Evolutionary conservation across 179 eudicot species (phyloP).

Genomic region (Pouteria campechiana): DNA sequence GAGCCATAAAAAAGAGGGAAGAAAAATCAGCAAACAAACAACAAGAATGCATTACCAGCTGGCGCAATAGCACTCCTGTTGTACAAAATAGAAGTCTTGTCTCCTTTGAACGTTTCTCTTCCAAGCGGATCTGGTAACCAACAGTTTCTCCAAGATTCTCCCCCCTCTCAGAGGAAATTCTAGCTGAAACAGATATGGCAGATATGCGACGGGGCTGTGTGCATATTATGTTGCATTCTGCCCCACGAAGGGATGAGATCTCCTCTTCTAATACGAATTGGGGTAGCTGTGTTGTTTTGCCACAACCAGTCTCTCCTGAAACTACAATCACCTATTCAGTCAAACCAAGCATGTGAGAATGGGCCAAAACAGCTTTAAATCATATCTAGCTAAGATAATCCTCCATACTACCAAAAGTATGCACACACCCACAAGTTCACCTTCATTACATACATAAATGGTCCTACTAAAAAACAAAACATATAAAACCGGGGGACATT

Average conservation of each 20-base stretch:
- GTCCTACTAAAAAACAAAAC: too few relatives aligned
- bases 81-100: conserved; percentile 90
- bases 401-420: too few relatives aligned
- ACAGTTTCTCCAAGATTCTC: conserved; percentile 84
- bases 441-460: too few relatives aligned
- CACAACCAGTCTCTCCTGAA: conserved; percentile 99
- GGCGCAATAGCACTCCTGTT: conserved; percentile 81
- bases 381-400: too few relatives aligned
- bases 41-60: conserved; percentile 44
- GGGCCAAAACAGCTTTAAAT: too few relatives aligned
- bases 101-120: conserved; percentile 66
- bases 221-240: conserved; percentile 79
- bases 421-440: too few relatives aligned
- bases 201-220: conserved; percentile 98
- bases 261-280: conserved; percentile 91
- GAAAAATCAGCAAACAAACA: neutral
- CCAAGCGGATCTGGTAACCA: conserved; percentile 93
- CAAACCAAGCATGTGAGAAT: conserved; percentile 1
- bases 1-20: neutral
- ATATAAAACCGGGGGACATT: neutral
- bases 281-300: conserved; percentile 97
- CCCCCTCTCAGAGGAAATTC: conserved; percentile 92
- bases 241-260: conserved; percentile 69
- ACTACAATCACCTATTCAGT: conserved; percentile 72
- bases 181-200: conserved; percentile 90